These are phyloP conservation scores for Wickerhamiella occidentalis DNA, from an alignment of 805 yeast genomes.

Conservation along the genomic window DNA sequence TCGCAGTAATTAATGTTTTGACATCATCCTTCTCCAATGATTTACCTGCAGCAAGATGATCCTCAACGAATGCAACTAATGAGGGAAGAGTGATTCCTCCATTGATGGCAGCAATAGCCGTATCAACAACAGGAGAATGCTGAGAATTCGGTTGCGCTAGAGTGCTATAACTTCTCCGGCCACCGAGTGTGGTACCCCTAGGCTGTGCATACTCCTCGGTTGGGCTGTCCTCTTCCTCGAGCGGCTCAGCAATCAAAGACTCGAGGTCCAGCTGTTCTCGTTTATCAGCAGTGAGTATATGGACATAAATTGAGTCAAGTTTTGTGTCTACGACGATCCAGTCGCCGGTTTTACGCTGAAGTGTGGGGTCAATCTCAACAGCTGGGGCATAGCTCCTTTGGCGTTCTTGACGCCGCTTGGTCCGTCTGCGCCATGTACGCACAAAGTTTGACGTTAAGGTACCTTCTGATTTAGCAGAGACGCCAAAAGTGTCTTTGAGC, in stretches of 20 bases:
- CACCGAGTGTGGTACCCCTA: background rate
- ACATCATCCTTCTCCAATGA: constrained; percentile 24
- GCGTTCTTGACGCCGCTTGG: constrained; percentile 41
- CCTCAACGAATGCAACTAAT: background rate
- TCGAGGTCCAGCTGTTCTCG: constrained; percentile 57
- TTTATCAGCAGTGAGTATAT: constrained; percentile 59
- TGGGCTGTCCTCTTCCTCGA: background rate
- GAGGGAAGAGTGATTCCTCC: constrained; percentile 2
- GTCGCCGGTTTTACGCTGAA: constrained; percentile 35
- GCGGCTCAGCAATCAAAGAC: constrained; percentile 11
- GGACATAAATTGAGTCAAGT: constrained; percentile 52
- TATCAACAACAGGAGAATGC: background rate
- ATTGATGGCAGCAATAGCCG: background rate
- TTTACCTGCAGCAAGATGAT: constrained; percentile 26
- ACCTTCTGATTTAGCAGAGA: constrained; percentile 56
- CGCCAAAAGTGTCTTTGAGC: constrained; percentile 41
- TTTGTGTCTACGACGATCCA: constrained; percentile 76
- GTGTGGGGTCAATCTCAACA: constrained; percentile 45
- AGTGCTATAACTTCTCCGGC: constrained; percentile 1
- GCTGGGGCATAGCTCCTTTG: constrained; percentile 39
- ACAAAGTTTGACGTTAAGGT: constrained; percentile 46
- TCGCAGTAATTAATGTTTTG: constrained; percentile 20
- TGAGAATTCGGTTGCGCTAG: no score
- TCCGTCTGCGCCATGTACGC: constrained; percentile 39
- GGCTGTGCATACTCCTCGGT: constrained; percentile 6